Conservation (phyloP, 805 yeast genomes). For the Dipodascus albidus region DNA sequence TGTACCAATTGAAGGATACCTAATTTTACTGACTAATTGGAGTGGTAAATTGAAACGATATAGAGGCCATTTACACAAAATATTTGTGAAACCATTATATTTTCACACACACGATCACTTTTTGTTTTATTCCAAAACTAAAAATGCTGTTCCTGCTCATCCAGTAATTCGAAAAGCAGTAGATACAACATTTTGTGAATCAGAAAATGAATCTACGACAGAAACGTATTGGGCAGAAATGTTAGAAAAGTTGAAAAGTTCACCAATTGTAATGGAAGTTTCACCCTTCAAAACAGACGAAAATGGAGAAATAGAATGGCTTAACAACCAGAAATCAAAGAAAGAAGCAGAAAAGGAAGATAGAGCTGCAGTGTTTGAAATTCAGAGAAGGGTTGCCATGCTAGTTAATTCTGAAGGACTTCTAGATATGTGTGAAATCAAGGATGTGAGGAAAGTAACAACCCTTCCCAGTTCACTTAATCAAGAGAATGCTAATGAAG, state of each 20-base stretch:
- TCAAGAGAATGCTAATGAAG: constrained; percentile 18
- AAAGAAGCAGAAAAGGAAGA: constrained; percentile 42
- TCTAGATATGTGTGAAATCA: constrained; percentile 45
- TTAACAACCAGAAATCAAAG: constrained; percentile 27
- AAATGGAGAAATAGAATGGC: constrained; percentile 51
- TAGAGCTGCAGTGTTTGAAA: constrained; percentile 47
- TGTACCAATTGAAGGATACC: constrained; percentile 69
- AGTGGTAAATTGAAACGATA: constrained; percentile 31
- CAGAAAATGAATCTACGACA: constrained; percentile 13
- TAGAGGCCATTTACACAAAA: constrained; percentile 19
- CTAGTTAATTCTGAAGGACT: constrained; percentile 48
- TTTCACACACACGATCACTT: constrained; percentile 51
- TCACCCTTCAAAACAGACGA: constrained; percentile 45
- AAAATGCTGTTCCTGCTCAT: constrained; percentile 46
- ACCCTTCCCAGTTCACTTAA: constrained; percentile 3
- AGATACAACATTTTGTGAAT: no score
- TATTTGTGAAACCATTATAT: constrained; percentile 46
- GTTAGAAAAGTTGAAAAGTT: constrained; percentile 11
- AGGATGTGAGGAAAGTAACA: constrained; percentile 27
- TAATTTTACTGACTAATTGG: constrained; percentile 43
- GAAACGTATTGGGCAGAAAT: not conserved
- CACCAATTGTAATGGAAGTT: constrained; percentile 34
- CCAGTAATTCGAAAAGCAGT: constrained; percentile 23
- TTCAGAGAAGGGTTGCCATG: constrained; percentile 47
- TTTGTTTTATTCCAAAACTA: constrained; percentile 45